phyloP scores from a whole-genome alignment of 2,329 filamentous ascomycete genomes.

The Calonectria honghensis region DNA sequence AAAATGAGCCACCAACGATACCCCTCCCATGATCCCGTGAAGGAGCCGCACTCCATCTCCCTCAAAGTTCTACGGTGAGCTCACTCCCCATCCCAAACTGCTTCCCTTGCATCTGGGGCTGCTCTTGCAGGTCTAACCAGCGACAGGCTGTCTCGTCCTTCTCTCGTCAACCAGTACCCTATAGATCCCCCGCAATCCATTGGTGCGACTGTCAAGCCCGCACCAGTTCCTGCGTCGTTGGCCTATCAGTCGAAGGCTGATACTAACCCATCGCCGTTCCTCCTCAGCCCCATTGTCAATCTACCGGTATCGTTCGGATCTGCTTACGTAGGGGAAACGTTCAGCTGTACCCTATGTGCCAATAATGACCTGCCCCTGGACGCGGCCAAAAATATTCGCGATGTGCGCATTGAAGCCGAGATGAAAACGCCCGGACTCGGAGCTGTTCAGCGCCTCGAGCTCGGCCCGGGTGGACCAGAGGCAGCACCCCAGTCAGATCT shows the following conservation, averaged over 20 bases:
- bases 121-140: constrained; percentile 32
- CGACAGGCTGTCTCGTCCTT: constrained; percentile 85
- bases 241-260: constrained; percentile 74
- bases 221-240: constrained; percentile 79
- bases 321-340: constrained; percentile 96
- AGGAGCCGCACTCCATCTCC: constrained; percentile 87
- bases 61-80: constrained; percentile 60
- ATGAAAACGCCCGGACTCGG: constrained; percentile 89
- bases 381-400: constrained; percentile 75
- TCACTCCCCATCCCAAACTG: constrained; percentile 73
- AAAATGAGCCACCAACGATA: constrained; percentile 76
- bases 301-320: constrained; percentile 94
- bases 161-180: constrained; percentile 82
- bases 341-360: constrained; percentile 95
- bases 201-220: constrained; percentile 64
- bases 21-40: constrained; percentile 74
- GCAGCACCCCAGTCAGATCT: constrained; percentile 67
- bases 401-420: constrained; percentile 89
- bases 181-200: constrained; percentile 68
- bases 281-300: constrained; percentile 81
- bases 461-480: constrained; percentile 65
- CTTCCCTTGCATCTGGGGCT: constrained; percentile 73
- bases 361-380: constrained; percentile 81
- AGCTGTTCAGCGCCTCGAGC: constrained; percentile 77
- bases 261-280: constrained; percentile 73